Evolutionary conservation across 805 yeast genomes (phyloP).

Genomic region (Cyberlindnera bimundalis): DNA sequence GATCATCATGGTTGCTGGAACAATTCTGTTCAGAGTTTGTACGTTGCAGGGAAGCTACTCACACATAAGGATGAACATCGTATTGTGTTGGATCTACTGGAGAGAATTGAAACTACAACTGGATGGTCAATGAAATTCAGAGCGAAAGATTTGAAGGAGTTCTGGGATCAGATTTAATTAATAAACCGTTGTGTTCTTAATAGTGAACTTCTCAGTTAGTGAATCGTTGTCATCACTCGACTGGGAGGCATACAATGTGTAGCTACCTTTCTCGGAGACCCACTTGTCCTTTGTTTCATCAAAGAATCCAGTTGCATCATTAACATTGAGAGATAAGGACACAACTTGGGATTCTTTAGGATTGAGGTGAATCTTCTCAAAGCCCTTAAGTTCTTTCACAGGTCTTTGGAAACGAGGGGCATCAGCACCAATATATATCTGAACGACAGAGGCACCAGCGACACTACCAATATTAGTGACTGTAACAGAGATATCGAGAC

Average conservation of each 20-base stretch:
- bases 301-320: slow-evolving; percentile 51
- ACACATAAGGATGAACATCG: slow-evolving; percentile 28
- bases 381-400: slow-evolving; percentile 55
- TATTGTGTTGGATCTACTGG: slow-evolving; percentile 29
- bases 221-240: slow-evolving; percentile 28
- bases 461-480: slow-evolving; percentile 45
- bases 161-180: slow-evolving; percentile 23
- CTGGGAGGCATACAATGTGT: slow-evolving; percentile 45
- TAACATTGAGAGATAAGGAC: slow-evolving; percentile 35
- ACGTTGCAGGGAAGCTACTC: slow-evolving; percentile 24
- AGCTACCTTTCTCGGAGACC: slow-evolving; percentile 48
- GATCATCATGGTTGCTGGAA: slow-evolving; percentile 27
- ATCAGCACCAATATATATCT: slow-evolving; percentile 44
- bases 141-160: slow-evolving; percentile 28
- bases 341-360: slow-evolving; percentile 41
- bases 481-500: slow-evolving; percentile 30
- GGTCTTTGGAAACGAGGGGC: slow-evolving; percentile 43
- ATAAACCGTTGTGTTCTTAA: slow-evolving; percentile 5
- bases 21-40: slow-evolving; percentile 22
- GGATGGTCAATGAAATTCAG: slow-evolving; percentile 34
- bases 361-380: slow-evolving; percentile 43
- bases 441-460: slow-evolving; percentile 53
- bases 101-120: slow-evolving; percentile 28
- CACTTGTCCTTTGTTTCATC: slow-evolving; percentile 46
- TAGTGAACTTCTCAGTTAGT: slow-evolving; percentile 12